Base-by-base conservation (phyloP, 2,329 filamentous ascomycete genomes). In the Verticillium tricorpus region DNA sequence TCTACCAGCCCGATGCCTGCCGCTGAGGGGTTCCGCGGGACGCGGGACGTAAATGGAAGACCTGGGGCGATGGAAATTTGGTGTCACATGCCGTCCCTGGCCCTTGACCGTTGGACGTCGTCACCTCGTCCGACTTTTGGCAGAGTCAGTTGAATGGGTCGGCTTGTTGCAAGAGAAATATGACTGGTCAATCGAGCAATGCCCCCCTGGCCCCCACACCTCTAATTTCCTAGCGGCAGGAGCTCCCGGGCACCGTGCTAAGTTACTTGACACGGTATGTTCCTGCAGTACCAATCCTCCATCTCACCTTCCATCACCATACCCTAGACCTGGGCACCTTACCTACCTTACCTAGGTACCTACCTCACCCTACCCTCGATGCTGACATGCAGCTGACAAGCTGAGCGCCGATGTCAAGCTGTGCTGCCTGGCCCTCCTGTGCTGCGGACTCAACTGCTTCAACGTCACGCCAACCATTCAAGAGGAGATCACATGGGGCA, bases 341-440 rank as follows among this genome's bases (percentile, higher is more conserved):
- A 28, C 28, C 28, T 28, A 6, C 28, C 28, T 28, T 6, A 28
- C 40, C 31, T 25, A n/a, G n/a, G n/a, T n/a, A n/a, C n/a, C n/a
- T 28, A 28, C 28, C 28, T 28, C 28, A 28, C 40, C 31, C 19
- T 19, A 9, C 12, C 14, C 32, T 35, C 50, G 64, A 34, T 50
- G 59, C 62, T n/a, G 64, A 64, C 34, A 39, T 7, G 40, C 61
- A n/a, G 60, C 50, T 8, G 55, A 52, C n/a, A 35, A 50, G 9
- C 57, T 60, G 9, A 45, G 28, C 6, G 28, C 28, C 28, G 28
- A 28, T 28, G 28, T 28, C 28, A 28, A 28, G 28, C 4, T 28
- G 28, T 28, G 28, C 28, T 28, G 28, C 28, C 28, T 28, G 5
- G 28, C 6, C 28, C 28, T 28, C 28, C 28, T 28, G 28, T 28